These are phyloP conservation scores for Collybia mongolica DNA, from an alignment of 768 basidiomycete genomes.

Conservation along the genomic window DNA sequence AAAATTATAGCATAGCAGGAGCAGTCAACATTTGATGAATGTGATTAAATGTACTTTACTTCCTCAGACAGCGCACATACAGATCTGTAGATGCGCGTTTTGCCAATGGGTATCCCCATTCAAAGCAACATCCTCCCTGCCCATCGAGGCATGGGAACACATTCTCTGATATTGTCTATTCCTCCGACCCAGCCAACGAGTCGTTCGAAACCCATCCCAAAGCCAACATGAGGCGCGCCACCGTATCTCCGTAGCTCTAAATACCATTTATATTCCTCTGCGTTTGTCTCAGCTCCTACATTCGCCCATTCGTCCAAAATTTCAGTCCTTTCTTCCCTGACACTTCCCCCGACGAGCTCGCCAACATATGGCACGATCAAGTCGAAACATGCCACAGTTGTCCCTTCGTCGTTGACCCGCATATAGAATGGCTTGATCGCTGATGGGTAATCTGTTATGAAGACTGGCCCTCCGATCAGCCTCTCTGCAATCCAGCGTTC, in stretches of 20 bases:
- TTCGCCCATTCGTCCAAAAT: constrained; percentile 52
- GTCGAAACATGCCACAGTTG: constrained; percentile 93
- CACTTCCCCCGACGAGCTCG: constrained; percentile 89
- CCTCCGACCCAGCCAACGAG: constrained; percentile 86
- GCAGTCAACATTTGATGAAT: too few species aligned
- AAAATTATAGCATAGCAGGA: too few species aligned
- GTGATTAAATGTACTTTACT: too few species aligned
- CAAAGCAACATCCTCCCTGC: constrained; percentile 72
- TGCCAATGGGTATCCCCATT: neutral
- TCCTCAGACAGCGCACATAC: too few species aligned
- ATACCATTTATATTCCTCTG: constrained; percentile 64
- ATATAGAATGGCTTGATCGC: constrained; percentile 95
- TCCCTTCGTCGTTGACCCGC: constrained; percentile 58
- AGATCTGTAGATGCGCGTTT: too few species aligned
- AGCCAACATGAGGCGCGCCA: constrained; percentile 90
- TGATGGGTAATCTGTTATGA: constrained; percentile 88
- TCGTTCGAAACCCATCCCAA: constrained; percentile 94
- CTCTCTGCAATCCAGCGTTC: constrained; percentile 85
- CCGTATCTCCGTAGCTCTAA: constrained; percentile 81
- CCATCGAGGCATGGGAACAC: constrained; percentile 91
- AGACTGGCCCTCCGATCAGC: constrained; percentile 72
- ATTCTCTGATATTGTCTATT: constrained; percentile 89
- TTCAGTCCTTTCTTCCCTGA: constrained; percentile 74
- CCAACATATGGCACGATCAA: constrained; percentile 85
- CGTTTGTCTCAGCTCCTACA: constrained; percentile 38